Evolutionary conservation across 2,329 filamentous ascomycete species (phyloP).

Genomic region (Chaetomium olivaceum): DNA sequence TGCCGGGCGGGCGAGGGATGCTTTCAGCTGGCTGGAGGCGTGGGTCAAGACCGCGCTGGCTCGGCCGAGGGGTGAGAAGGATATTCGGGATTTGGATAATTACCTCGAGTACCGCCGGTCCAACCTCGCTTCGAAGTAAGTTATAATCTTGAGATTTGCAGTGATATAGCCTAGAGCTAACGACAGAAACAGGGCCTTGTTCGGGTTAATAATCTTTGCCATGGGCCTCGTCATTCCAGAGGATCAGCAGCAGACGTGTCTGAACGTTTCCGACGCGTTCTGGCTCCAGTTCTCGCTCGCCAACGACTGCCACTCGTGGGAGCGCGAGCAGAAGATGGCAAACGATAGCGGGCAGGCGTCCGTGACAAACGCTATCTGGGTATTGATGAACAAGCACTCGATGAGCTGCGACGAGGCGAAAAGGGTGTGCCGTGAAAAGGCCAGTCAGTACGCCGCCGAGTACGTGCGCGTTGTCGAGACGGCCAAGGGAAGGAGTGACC

Average conservation of each 20-base stretch:
- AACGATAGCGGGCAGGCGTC: not conserved
- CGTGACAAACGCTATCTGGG: conserved; percentile 19
- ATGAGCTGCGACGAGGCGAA: conserved; percentile 17
- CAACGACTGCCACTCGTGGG: conserved; percentile 23
- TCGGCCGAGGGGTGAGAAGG: not conserved
- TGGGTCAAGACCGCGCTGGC: not conserved
- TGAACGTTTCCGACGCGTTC: conserved; percentile 15
- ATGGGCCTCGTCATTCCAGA: conserved; percentile 14
- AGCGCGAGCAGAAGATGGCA: conserved; percentile 5
- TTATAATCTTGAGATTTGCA: not conserved
- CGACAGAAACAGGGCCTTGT: not conserved
- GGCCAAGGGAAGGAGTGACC: not conserved
- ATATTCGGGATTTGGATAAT: not conserved
- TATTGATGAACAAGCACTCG: conserved; percentile 15
- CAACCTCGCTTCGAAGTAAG: conserved; percentile 10
- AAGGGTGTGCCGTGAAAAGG: conserved; percentile 5
- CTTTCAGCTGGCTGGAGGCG: not conserved
- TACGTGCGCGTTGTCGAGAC: conserved; percentile 6
- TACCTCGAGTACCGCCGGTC: conserved; percentile 11
- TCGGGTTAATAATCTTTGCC: conserved; percentile 10
- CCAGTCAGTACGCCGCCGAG: conserved; percentile 1
- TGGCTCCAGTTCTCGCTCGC: conserved; percentile 9
- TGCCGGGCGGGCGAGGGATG: not conserved
- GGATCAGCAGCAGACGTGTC: conserved; percentile 10
- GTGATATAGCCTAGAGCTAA: not conserved